Base-by-base conservation (phyloP, 1,139 yeast genomes). In the Suhomyces anneliseae region DNA sequence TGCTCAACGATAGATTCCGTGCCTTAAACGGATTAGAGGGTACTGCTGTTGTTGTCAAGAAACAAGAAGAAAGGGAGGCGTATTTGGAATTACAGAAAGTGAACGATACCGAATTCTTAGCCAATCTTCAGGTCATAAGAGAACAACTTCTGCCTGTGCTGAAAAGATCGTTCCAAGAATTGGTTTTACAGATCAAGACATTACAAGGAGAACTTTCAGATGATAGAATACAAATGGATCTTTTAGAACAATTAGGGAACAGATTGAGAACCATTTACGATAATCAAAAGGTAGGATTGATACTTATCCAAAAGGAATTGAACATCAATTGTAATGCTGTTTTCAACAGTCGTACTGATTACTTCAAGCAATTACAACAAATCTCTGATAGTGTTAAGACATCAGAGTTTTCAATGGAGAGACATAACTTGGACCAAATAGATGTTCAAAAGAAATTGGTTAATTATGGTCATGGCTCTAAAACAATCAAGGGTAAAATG, bases 351-450 rank as follows among this genome's bases (percentile, higher is more conserved):
- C 81, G 95, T 49, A 78, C 92, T 40, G 89, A 80, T 40, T 93
- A 90, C 62, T 93, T 84, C 67, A 83, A 84, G 55, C 93, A 89
- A 53, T 74, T 93, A 40, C 99, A 93, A 64, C 85, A 78, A 46
- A 78, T 92, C 33, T 90, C 97, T 0, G 98, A 93, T 64, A 83
- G 83, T 43, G 90, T 90, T 14, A 72, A 66, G 50, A 59, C 70
- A 19, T 60, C 65, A 9, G 57, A 55, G 1, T 68, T 58, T 46
- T 47, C 50, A 7, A 53, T 64, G 43, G 46, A 54, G 12, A 57
- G 66, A 40, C 62, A 61, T 2, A 43, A 55, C 2, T 50, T 67
- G 35, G 56, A 54, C 10, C 40, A 43, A 1, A 36, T 29, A 0
- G 38, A 38, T 10, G 54, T 59, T 8, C 50, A 50, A 7, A 36